Percentiles rank a stretch among this genome's conserved stretches.
Evolutionary conservation across 495 filamentous ascomycete species (phyloP).

Genomic region (Zalerion maritima): DNA sequence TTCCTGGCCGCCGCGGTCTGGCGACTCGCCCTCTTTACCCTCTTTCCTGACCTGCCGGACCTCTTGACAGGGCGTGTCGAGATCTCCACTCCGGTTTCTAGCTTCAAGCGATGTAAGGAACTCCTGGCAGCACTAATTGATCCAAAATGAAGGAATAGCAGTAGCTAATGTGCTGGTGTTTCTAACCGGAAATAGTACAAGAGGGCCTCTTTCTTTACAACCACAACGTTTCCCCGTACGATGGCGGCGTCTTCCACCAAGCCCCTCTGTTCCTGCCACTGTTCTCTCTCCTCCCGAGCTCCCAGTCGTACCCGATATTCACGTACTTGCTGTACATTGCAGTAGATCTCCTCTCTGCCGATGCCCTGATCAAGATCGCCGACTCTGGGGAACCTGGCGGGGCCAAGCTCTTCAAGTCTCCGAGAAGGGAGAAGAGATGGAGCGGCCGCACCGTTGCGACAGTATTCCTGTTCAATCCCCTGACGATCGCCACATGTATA

Average conservation of each 20-base stretch:
- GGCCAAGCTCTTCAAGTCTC: constrained; percentile 60
- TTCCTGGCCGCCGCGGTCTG: constrained; percentile 63
- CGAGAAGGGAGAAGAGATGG: constrained; percentile 64
- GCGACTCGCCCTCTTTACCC: constrained; percentile 62
- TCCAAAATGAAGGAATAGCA: too few species aligned
- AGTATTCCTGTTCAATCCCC: constrained; percentile 87
- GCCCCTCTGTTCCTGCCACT: constrained; percentile 83
- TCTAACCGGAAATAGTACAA: constrained; percentile 62
- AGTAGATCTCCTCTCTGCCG: constrained; percentile 69
- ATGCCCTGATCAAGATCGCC: constrained; percentile 70
- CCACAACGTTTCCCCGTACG: constrained; percentile 92
- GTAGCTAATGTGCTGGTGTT: too few species aligned
- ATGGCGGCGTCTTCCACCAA: constrained; percentile 96
- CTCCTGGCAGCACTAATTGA: too few species aligned
- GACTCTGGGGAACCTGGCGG: constrained; percentile 63
- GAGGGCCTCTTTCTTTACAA: constrained; percentile 93
- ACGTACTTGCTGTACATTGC: constrained; percentile 69
- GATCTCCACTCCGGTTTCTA: constrained; percentile 90
- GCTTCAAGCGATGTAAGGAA: constrained; percentile 87
- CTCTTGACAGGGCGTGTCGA: constrained; percentile 84
- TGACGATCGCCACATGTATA: constrained; percentile 83
- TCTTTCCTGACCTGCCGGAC: constrained; percentile 74
- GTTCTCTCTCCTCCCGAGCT: constrained; percentile 70
- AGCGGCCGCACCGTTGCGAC: constrained; percentile 64
- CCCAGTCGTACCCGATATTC: constrained; percentile 46